Base-by-base conservation (phyloP, 169 alveolate genomes). In the Pseudocohnilembus persalinus region DNA sequence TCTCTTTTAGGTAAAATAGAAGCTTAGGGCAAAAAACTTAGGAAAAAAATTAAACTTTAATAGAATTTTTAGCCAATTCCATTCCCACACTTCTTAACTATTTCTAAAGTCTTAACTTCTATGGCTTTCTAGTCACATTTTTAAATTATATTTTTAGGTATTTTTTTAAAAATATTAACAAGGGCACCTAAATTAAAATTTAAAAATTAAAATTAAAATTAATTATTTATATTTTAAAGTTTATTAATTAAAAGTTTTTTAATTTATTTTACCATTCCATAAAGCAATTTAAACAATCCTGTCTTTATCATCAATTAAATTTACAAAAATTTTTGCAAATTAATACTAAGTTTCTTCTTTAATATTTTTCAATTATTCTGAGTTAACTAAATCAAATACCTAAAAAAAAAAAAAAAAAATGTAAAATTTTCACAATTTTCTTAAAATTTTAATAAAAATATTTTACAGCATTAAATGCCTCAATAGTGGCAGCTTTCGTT, bases 1-100 rank as follows among this genome's bases (percentile, higher is more conserved):
- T 79, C 64, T 28, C 20, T 20, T 29, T 29, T 64, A 0, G 63
- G 20, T 0, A 33, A 4, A 28, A 63, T 35, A 1, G 31, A 26
- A 1, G 84, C 74, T 31, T 29, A 35, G 16, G 84, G 84, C 28
- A 79, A 25, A 49, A 34, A 34, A 79, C 84, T 79, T 63, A 79
- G 63, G 29, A 79, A 79, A 49, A 79, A 0, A 16, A 79, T 49
- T 28, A 64, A 35, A 4, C 49, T 34, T 15, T 25, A 35, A 30
- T 79, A 79, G 29, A 79, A 79, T n/a, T 34, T n/a, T 11, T 34
- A 29, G 24, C 84, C 84, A 28, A 79, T 79, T 29, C 84, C 84
- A 0, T 35, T n/a, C 31, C 65, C 84, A 26, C 76, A 68, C 29
- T 79, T 79, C 49, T 79, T 79, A 20, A 79, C 64, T 29, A 79